These are phyloP conservation scores for Schwanniomyces pseudopolymorphus DNA, from an alignment of 805 yeast genomes.

Conservation along the genomic window DNA sequence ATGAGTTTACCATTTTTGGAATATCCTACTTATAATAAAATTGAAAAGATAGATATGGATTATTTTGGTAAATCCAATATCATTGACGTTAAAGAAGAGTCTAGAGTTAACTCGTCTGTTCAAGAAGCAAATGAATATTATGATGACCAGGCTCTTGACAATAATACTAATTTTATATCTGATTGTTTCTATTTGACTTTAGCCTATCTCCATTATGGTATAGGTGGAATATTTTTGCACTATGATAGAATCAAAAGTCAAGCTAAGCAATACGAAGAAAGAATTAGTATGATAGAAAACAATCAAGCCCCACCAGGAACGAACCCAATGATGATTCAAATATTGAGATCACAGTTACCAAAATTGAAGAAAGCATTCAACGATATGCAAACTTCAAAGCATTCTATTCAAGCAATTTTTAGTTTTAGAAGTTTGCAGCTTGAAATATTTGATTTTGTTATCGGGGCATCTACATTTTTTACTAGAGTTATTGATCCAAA, in stretches of 20 bases:
- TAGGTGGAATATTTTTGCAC: slow-evolving; percentile 68
- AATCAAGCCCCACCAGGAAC: slow-evolving; percentile 24
- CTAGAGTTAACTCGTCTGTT: slow-evolving; percentile 75
- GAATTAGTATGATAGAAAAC: slow-evolving; percentile 46
- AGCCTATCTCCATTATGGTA: slow-evolving; percentile 82
- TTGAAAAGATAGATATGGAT: slow-evolving; percentile 73
- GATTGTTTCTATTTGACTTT: slow-evolving; percentile 82
- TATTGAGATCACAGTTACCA: slow-evolving; percentile 44
- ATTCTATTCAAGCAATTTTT: slow-evolving; percentile 64
- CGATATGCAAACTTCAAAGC: slow-evolving; percentile 42
- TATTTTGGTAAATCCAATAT: slow-evolving; percentile 58
- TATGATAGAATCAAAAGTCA: slow-evolving; percentile 54
- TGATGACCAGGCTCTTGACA: slow-evolving; percentile 33
- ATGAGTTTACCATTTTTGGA: slow-evolving; percentile 85
- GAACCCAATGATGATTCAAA: slow-evolving; percentile 23
- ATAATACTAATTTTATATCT: slow-evolving; percentile 72
- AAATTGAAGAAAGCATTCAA: slow-evolving; percentile 40
- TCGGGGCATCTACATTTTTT: slow-evolving; percentile 74
- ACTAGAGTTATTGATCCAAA: slow-evolving; percentile 70
- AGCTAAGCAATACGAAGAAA: slow-evolving; percentile 49
- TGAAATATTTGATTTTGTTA: slow-evolving; percentile 72
- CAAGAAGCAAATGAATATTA: slow-evolving; percentile 65
- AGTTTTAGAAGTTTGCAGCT: slow-evolving; percentile 55
- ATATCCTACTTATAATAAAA: slow-evolving; percentile 53
- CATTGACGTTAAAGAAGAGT: slow-evolving; percentile 73